Evolutionary conservation across 2,329 filamentous ascomycete genomes (phyloP).

Genomic region (Aspergillus versicolor): DNA sequence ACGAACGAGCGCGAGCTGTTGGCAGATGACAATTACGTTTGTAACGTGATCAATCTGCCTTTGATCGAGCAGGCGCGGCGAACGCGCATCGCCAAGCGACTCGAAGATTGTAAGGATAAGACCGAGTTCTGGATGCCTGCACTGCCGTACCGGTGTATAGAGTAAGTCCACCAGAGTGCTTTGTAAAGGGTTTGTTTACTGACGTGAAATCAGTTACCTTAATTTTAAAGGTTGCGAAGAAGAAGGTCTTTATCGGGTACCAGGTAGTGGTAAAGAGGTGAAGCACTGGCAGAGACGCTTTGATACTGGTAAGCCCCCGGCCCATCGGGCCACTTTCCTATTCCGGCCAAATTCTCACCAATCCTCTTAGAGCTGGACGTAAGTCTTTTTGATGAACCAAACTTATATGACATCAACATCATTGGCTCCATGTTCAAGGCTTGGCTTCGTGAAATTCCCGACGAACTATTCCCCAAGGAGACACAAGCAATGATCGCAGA

Average conservation of each 20-base stretch:
- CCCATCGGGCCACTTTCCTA: background rate
- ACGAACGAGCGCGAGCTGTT: conserved; percentile 66
- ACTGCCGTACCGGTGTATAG: conserved; percentile 91
- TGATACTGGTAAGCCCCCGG: conserved; percentile 64
- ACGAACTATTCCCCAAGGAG: conserved; percentile 85
- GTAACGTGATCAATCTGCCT: conserved; percentile 82
- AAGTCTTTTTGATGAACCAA: conserved; percentile 80
- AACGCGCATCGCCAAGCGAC: conserved; percentile 84
- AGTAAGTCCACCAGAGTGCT: conserved; percentile 51
- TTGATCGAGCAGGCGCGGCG: conserved; percentile 85
- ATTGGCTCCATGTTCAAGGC: conserved; percentile 95
- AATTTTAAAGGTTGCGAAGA: conserved; percentile 94
- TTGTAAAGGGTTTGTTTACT: conserved; percentile 4
- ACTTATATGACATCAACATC: conserved; percentile 94
- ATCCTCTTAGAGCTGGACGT: conserved; percentile 72
- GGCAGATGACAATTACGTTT: conserved; percentile 79
- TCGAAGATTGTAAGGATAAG: conserved; percentile 88
- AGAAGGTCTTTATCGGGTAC: conserved; percentile 88
- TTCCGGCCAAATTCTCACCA: conserved; percentile 1
- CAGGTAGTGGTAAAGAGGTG: conserved; percentile 84
- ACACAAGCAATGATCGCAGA: conserved; percentile 77
- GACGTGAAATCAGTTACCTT: conserved; percentile 61
- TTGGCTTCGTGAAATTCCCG: conserved; percentile 91
- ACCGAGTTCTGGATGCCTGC: conserved; percentile 99
- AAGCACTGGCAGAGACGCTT: conserved; percentile 93